Base-by-base conservation (phyloP, 257 asterid genomes). In the Solanum okadae region DNA sequence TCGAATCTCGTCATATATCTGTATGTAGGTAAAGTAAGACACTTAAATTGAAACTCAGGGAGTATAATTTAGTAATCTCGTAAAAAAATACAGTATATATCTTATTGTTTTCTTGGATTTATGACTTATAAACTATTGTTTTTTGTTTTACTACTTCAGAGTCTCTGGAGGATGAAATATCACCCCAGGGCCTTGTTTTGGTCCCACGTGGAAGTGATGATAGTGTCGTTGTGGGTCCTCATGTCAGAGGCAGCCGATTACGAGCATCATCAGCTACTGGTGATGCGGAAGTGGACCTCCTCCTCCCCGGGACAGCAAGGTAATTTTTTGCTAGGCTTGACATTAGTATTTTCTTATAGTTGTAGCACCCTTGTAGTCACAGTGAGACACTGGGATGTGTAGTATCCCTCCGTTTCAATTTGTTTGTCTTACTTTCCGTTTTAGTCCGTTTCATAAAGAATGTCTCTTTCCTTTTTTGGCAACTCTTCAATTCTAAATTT, bases 241-340 rank as follows among this genome's bases (percentile, higher is more conserved):
- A 97, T 86, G 93, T 94, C 88, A 93, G 99, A 93, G 99, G 99
- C 87, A 92, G 96, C 91, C 94, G 98, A 86, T 89, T 97, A 88
- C 91, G 98, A 86, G 93, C 98, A 10, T 94, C 98, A 14, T 96
- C 98, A 84, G 96, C 96, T 77, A 92, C 98, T 56, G 99, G 99
- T 42, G 93, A 95, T n/a, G 93, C 94, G 90, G 98, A 96, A 92
- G 99, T 97, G 27, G 99, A 96, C 92, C 98, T 96, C 87, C 98
- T 97, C 90, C 99, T 97, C 86, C 99, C 99, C 2, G 99, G 99
- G 22, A 95, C 99, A 88, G 98, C 99, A 88, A 96, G 99, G 99
- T 97, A 94, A 85, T 52, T 37, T 46, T 31, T 59, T 3, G 7
- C 56, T 44, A 52, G 20, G 29, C 84, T 73, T 56, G 56, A 76